Percentiles rank a stretch among this genome's conserved stretches.
Evolutionary conservation across 2,329 filamentous ascomycete genomes (phyloP).

Genomic region (Cryphonectria naterciae): DNA sequence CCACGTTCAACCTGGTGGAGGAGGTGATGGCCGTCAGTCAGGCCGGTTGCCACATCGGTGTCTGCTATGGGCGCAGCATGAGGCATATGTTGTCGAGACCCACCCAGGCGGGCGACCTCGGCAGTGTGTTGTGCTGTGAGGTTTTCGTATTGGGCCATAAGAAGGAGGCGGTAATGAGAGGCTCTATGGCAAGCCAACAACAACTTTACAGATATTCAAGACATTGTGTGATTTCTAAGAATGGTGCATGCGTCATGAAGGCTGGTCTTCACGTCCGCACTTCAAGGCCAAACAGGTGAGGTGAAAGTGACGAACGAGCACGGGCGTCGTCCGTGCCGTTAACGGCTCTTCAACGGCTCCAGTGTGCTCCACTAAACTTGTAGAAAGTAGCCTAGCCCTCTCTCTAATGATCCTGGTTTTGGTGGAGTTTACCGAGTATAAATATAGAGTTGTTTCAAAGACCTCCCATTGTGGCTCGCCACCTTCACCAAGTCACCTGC

Average conservation of each 20-base stretch:
- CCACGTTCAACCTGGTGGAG: background rate
- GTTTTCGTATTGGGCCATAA: background rate
- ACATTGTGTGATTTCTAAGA: background rate
- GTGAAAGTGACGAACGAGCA: background rate
- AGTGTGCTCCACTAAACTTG: background rate
- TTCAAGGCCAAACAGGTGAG: background rate
- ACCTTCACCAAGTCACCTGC: background rate
- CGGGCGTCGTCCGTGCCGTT: background rate
- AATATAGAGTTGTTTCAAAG: background rate
- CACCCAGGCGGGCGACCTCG: too few species aligned
- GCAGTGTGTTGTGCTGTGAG: background rate
- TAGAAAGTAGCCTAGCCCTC: background rate
- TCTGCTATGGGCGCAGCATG: background rate
- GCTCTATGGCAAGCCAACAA: background rate
- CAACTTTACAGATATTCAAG: background rate
- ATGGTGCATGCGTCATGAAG: background rate
- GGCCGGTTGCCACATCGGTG: conserved; percentile 1
- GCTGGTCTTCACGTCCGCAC: background rate
- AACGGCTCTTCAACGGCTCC: background rate
- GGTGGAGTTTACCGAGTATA: background rate
- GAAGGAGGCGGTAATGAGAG: background rate
- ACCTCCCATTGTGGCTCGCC: background rate
- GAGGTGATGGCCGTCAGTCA: conserved; percentile 15
- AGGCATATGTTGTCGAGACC: background rate
- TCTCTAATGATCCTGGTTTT: background rate